phyloP scores from a whole-genome alignment of 495 filamentous ascomycete genomes.

The Ascobolus immersus region DNA sequence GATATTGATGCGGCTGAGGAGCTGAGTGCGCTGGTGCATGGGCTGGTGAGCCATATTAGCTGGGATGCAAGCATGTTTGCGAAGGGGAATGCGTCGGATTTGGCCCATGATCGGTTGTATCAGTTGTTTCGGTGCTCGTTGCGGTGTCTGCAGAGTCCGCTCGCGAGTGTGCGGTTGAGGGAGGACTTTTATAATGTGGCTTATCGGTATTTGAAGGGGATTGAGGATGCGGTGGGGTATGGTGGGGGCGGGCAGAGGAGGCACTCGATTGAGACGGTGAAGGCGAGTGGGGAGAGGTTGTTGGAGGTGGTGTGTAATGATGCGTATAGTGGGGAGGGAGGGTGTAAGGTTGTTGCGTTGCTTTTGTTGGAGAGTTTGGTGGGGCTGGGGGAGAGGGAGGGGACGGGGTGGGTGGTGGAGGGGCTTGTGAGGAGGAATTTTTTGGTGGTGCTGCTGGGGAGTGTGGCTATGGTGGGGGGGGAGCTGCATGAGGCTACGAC shows the following conservation, averaged over 20 bases:
- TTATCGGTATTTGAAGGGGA: constrained; percentile 54
- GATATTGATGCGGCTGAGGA: constrained; percentile 40
- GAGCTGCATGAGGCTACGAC: constrained; percentile 31
- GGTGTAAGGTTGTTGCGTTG: constrained; percentile 57
- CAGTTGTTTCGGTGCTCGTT: constrained; percentile 71
- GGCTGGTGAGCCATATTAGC: constrained; percentile 47
- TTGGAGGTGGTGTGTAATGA: constrained; percentile 81
- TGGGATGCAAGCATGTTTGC: constrained; percentile 24
- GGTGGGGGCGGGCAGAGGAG: constrained; percentile 18
- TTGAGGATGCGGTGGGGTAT: constrained; percentile 28
- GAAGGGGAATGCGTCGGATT: constrained; percentile 31
- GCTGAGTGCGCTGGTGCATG: constrained; percentile 50
- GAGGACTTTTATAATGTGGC: constrained; percentile 71
- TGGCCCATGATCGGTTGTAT: constrained; percentile 68
- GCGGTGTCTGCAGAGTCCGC: constrained; percentile 43
- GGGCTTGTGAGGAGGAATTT: constrained; percentile 66
- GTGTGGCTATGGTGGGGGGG: constrained; percentile 39
- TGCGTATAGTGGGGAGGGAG: constrained; percentile 58
- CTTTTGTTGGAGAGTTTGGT: constrained; percentile 47
- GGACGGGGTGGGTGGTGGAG: constrained; percentile 46
- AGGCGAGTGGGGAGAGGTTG: constrained; percentile 45
- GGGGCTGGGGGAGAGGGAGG: constrained; percentile 35
- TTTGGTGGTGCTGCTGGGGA: constrained; percentile 64
- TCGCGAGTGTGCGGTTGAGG: constrained; percentile 41
- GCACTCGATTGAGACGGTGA: constrained; percentile 44